These are phyloP conservation scores for Meyerozyma sp. DNA, from an alignment of 1,139 yeast species.

Conservation along the genomic window DNA sequence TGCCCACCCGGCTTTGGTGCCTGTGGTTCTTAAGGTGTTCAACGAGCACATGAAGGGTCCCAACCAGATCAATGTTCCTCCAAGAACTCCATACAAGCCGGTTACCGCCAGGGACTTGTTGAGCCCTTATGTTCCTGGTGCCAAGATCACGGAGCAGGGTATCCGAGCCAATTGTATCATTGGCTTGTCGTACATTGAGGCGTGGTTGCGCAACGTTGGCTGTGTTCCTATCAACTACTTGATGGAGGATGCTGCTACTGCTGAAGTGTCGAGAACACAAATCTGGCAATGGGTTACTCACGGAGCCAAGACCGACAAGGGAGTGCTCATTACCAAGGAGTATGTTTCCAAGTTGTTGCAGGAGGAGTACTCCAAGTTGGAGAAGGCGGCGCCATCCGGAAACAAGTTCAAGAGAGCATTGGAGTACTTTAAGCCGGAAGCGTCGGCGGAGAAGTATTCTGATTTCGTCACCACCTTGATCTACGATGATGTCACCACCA, in stretches of 20 bases:
- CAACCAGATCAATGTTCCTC: conserved; percentile 67
- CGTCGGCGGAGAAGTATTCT: conserved; percentile 60
- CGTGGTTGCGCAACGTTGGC: conserved; percentile 77
- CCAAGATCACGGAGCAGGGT: conserved; percentile 65
- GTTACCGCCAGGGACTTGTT: conserved; percentile 66
- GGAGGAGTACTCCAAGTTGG: conserved; percentile 60
- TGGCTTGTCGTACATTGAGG: conserved; percentile 76
- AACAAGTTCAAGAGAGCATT: conserved; percentile 62
- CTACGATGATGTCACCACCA: conserved; percentile 41
- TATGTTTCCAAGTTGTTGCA: conserved; percentile 51
- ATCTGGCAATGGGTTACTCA: conserved; percentile 84
- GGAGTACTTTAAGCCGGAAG: conserved; percentile 60
- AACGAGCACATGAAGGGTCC: conserved; percentile 82
- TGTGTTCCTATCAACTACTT: conserved; percentile 78
- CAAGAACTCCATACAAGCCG: conserved; percentile 37
- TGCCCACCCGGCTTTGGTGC: conserved; percentile 76
- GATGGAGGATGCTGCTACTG: conserved; percentile 89
- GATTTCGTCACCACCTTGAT: conserved; percentile 64
- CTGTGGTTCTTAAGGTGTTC: conserved; percentile 70
- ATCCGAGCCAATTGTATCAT: conserved; percentile 65
- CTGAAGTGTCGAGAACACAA: conserved; percentile 79
- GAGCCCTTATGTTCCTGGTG: conserved; percentile 63
- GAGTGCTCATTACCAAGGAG: conserved; percentile 52
- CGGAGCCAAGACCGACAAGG: conserved; percentile 57
- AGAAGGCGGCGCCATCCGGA: conserved; percentile 42